Evolutionary conservation across 129 eudicot genomes (phyloP), one percentile per base, ranked within the genome.

Genomic region (Daucus carota): DNA sequence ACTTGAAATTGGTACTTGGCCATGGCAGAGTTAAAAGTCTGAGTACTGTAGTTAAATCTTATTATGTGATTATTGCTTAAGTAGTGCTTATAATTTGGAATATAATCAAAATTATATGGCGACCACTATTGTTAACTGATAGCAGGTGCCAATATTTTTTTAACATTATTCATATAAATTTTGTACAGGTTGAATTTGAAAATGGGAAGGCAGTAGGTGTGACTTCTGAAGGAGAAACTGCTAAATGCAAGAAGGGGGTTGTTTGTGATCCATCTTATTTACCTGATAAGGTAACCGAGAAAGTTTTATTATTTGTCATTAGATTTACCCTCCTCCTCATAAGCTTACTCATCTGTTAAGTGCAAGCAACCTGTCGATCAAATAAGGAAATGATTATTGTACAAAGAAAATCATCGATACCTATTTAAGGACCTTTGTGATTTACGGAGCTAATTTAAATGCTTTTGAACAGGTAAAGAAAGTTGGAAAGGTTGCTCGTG

Each of bases 181-280:
- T 41, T 52, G 74, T 75, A 70, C 81, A 93, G 97, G 97, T 93
- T 67, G 98, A 84, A 76, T 88, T 90, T 77, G 96, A 85, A 80
- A 91, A 83, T 81, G 98, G 98, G 70, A 90, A 87, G 81, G 98
- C 83, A 59, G 52, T 80, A 68, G 98, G 97, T 29, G 98, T 93
- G 77, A 83, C 97, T 11, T 93, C 97, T 65, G 96, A 93, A 73
- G 98, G 97, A 84, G 97, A 93, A 90, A 93, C 97, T 67, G 98
- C 98, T 18, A 93, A 90, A 80, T 90, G 98, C 89, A 93, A 90
- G 84, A 90, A 88, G 83, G 97, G 69, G 20, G 38, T 93, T 74
- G 98, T 93, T n/a, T 93, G 98, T 81, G 98, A 93, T 85, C 96
- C 98, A 52, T 85, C 92, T 74, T 93, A 93, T 80, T 76, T 88